Base-by-base conservation (phyloP, 108 stramenopile genomes). In the Nannochloropsis gaditana region DNA sequence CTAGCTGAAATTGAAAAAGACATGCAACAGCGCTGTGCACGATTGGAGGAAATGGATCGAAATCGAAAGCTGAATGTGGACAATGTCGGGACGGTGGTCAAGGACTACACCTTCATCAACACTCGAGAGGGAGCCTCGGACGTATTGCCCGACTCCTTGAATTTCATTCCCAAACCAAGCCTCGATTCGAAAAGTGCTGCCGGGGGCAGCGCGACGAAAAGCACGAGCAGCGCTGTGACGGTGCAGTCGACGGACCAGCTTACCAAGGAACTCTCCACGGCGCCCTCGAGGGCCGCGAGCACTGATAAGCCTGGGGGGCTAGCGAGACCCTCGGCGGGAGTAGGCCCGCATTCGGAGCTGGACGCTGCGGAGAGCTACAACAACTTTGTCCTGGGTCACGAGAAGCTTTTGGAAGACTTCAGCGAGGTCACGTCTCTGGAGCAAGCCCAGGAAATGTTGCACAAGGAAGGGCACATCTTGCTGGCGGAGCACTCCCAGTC, bases 1-100 rank as follows among this genome's bases (percentile, higher is more conserved):
- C 83, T 94, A 6, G 86, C 91, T 41, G 95, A 95, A 87, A 86
- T 97, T 8, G 80, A 93, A 86, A 80, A 89, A 50, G 89, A 90
- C 43, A 93, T 95, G 83, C 83, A 73, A 21, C 87, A 85, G 83
- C 89, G 94, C 84, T 90, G 95, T 84, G 88, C 86, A 21, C 88
- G 87, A 80, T 90, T 97, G 79, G 95, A 95, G 44, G 91, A 94
- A 41, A 96, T 96, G 85, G 96, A 97, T 92, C 95, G 96, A 89
- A 94, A 96, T 87, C 95, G 96, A 90, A 97, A 95, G 90, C 96
- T 95, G 96, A 98, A 97, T 87, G 95, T 96, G 19, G 97, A 98
- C 84, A 98, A 98, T 89, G 95, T 98, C 91, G 95, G 94, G 90
- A 90, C 94, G 86, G 94, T 97, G 43, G 93, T 92, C 83, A 95